Evolutionary conservation across 1,284 basidiomycete species (phyloP), one percentile per base, ranked within the genome.

Genomic region (Erythrobasidium hasegawianum): DNA sequence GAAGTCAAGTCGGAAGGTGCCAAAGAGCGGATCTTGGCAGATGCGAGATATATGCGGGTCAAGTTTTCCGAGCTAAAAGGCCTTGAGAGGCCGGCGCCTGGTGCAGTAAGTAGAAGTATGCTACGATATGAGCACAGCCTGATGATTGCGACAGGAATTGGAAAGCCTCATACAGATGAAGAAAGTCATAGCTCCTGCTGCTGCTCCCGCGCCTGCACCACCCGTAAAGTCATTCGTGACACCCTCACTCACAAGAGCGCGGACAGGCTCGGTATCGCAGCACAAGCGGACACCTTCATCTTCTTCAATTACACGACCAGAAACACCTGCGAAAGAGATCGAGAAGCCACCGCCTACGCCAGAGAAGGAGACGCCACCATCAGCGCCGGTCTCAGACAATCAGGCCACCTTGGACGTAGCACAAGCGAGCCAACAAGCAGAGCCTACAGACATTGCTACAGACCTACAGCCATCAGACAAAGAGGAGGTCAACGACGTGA

Each of bases 1-100:
- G 88, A 91, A 70, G 80, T 96, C 47, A 89, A 87, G 62, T 85
- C 82, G 71, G 84, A 85, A 66, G 87, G 86, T 62, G 90, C 88
- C 16, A 95, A 93, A 79, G 83, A 85, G 65, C 56, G 72, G 10
- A 53, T 76, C 39, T 24, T 75, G 7, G 47, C 59, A 13, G 75
- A 76, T 60, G 72, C 69, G 2, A 38, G 38, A 14, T 72, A 64
- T 45, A 53, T 73, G 14, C 54, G 55, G 5, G 64, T 57, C n/a
- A 71, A 69, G 55, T 64, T 72, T 10, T 67, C 59, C 16, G 72
- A 74, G 11, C 62, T 76, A 11, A 73, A 72, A 33, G 74, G 73
- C 0, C 41, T 74, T 3, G 73, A 75, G 22, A 43, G 64, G 8
- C 14, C 65, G 9, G 54, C 66, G 39, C 68, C 68, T 18, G 68